Base-by-base conservation (phyloP, 225 moss, liverwort and hornwort species). In the Lunularia cruciata region DNA sequence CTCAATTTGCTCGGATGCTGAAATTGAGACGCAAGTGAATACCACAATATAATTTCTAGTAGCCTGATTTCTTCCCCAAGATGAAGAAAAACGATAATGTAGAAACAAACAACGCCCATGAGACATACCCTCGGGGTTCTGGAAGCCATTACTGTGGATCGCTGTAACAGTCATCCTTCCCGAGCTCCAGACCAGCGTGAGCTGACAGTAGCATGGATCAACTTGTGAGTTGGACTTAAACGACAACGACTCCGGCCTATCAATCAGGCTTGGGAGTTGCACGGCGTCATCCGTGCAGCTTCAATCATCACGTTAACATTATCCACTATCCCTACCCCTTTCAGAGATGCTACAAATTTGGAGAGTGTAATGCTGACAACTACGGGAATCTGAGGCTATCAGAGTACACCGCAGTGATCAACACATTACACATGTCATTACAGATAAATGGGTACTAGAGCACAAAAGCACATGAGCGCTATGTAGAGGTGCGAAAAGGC, bases 111-210 rank as follows among this genome's bases (percentile, higher is more conserved):
- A 37, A 20, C 23, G 39, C 26, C 22, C n/a, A 4, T 40, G 23
- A 6, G 12, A 68, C 36, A 16, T 32, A 68, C 51, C 67, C 36
- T 52, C 52, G 54, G 22, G 35, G 31, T 64, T 18, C 2, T 43
- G 27, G 31, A 42, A 64, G 18, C 53, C 67, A 38, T 36, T 53
- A 8, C 25, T 5, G 20, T 37, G 11, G 15, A 22, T 52, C 14
- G 52, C 67, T 2, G 25, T 5, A 3, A 53, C 52, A 23, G 36
- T 68, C 67, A 68, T 68, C 37, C 52, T 68, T 30, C 14, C 63
- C 18, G 19, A n/a, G 0, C 58, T 20, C 58, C 19, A 40, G 40
- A 40, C 40, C 13, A 40, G 8, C 13, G 40, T 6, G 40, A 40
- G 13, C 13, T 13, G 40, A 40, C 40, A 40, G 13, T 13, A 13